These are phyloP conservation scores for Protea cynaroides DNA, from an alignment of 164 flowering plant species.

Conservation along the genomic window DNA sequence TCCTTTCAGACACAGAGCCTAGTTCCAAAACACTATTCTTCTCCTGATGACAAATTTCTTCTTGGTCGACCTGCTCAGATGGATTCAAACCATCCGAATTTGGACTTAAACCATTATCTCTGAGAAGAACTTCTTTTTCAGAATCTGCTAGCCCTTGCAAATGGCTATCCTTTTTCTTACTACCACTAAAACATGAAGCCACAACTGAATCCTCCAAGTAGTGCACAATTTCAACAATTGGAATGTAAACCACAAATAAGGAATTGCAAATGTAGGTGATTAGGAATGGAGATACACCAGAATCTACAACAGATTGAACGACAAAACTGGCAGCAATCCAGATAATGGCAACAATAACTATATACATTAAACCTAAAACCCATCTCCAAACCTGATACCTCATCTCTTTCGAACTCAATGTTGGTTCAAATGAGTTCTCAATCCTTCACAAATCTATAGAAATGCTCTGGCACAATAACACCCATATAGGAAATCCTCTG, in stretches of 20 bases:
- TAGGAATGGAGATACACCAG: constrained; percentile 86
- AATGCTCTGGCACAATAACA: neutral
- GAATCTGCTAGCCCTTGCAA: constrained; percentile 29
- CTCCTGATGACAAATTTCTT: constrained; percentile 12
- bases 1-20: constrained; percentile 18
- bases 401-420: constrained; percentile 29
- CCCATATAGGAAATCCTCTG: neutral
- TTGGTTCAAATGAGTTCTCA: neutral
- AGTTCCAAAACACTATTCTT: constrained; percentile 5
- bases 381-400: constrained; percentile 52
- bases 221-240: constrained; percentile 67
- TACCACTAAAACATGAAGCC: constrained; percentile 38
- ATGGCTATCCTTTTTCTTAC: constrained; percentile 10
- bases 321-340: constrained; percentile 95
- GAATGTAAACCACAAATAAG: constrained; percentile 69
- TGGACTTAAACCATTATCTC: constrained; percentile 17
- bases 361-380: constrained; percentile 72
- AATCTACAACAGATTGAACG: constrained; percentile 87
- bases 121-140: constrained; percentile 65
- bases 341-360: constrained; percentile 64
- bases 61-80: constrained; percentile 15
- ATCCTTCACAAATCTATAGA: neutral
- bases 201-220: constrained; percentile 63
- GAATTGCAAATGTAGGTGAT: constrained; percentile 94
- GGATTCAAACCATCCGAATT: constrained; percentile 13